Base-by-base conservation (phyloP, 345 rosid species). In the Garcia nutans region DNA sequence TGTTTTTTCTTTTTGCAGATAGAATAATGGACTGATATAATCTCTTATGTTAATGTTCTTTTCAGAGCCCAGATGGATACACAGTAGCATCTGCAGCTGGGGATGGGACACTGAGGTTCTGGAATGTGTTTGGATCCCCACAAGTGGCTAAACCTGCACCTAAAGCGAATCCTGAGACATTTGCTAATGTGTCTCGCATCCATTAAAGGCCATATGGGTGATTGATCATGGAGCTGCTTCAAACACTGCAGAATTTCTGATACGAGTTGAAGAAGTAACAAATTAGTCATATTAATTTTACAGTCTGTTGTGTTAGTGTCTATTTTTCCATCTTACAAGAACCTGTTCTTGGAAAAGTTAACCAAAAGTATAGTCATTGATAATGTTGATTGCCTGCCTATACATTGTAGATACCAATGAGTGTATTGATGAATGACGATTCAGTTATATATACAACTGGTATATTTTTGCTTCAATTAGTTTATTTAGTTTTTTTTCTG, bases 11-110 rank as follows among this genome's bases (percentile, higher is more conserved):
- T 8, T 10, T 28, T 4, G 26, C 24, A 11, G 72, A 24, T 16
- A 50, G 33, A 52, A 9, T 52, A 1, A n/a, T 28, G 54, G 3
- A 17, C 19, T 7, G 20, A 33, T n/a, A 15, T 31, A 28, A 41
- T 57, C 65, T 72, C 1, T 42, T 44, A 3, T 31, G 45, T 47
- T 47, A 45, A 10, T 59, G 42, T 59, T 60, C 2, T 16, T 0
- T 37, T 37, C 80, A 88, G 87, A 90, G 92, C 50, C 92, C 90
- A 11, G 90, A 90, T 84, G 89, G 93, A 47, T 86, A 82, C 76
- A 86, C 89, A 0, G 91, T 90, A 5, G 94, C 94, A 49, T 78
- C 92, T 10, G 92, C 92, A 10, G 91, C 92, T 58, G 92, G 88
- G 52, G 91, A 90, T 52, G 92, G 88, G 67, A 89, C 90, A 5